Evolutionary conservation across 441 rosid species (phyloP).

Genomic region (Hura crepitans): DNA sequence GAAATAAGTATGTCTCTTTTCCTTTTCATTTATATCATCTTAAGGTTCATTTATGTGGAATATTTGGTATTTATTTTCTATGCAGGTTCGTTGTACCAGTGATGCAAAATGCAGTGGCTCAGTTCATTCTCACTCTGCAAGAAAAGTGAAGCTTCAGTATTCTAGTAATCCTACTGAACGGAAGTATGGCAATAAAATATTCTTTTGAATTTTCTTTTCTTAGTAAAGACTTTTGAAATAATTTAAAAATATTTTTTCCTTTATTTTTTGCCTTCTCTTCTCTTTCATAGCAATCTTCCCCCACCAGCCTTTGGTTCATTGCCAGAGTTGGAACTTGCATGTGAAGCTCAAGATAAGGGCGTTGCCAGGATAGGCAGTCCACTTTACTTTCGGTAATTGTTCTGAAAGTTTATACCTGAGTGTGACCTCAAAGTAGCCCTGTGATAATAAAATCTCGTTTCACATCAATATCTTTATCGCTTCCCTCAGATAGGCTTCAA

Average conservation of each 20-base stretch:
- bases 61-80: slow-evolving; percentile 21
- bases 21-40: not conserved
- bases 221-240: not conserved
- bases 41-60: not conserved
- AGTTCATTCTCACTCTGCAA: slow-evolving; percentile 30
- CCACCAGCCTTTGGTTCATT: slow-evolving; percentile 53
- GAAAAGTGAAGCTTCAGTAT: slow-evolving; percentile 25
- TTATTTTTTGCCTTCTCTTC: slow-evolving; percentile 14
- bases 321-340: slow-evolving; percentile 30
- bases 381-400: slow-evolving; percentile 34
- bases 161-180: slow-evolving; percentile 28
- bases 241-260: not conserved
- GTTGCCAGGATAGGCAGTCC: slow-evolving; percentile 19
- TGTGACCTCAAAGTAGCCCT: not conserved
- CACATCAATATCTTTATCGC: not conserved
- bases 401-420: slow-evolving; percentile 20
- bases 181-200: slow-evolving; percentile 42
- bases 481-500: slow-evolving; percentile 8
- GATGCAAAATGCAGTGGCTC: slow-evolving; percentile 24
- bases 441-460: slow-evolving; percentile 6
- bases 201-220: slow-evolving; percentile 11
- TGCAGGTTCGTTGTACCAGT: slow-evolving; percentile 44
- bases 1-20: not conserved
- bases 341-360: slow-evolving; percentile 32
- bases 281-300: slow-evolving; percentile 43